Evolutionary conservation across 1,139 yeast species (phyloP), one percentile per base, ranked within the genome.

Genomic region (Pichia sp.): DNA sequence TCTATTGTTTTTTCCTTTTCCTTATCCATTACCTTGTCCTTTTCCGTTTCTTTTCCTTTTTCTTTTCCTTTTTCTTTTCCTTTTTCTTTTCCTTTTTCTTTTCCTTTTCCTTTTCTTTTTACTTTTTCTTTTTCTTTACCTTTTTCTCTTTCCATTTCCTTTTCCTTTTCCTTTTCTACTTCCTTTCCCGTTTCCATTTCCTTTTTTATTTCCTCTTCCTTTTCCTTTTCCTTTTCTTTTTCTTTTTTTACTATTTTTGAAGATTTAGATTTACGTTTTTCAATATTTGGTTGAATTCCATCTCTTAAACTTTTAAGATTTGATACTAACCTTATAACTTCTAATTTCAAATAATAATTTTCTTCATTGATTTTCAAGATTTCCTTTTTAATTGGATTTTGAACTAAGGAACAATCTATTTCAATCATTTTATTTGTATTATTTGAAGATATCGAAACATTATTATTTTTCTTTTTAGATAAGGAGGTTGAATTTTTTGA

Each of bases 281-380:
- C 41, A 14, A 34, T 20, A 19, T 29, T 31, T 10, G 43, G 43
- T 15, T 37, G 41, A 7, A 50, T 34, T 23, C 56, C 57, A 29
- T 46, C 50, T 32, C 57, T 54, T 31, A 60, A 40, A 23, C 43
- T 45, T 41, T 60, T 60, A 43, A 61, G 49, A 45, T 56, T 61
- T 10, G 64, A 57, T 5, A 61, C 64, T 15, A 61, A 48, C 40
- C 54, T 55, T 29, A 61, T 61, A 10, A 61, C 64, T 46, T 61
- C 61, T 25, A 61, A 40, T 46, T 61, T 61, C 28, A 61, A 45
- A 37, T 60, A 61, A 45, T 61, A 61, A 40, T 61, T 61, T 40
- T 61, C 65, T 42, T 61, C 65, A 40, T 61, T 61, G 16, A 61
- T 55, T 34, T 55, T 57, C 37, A 60, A 37, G n/a, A 61, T 61